Evolutionary conservation across 768 basidiomycete species (phyloP).

Genomic region (Kwoniella pini): DNA sequence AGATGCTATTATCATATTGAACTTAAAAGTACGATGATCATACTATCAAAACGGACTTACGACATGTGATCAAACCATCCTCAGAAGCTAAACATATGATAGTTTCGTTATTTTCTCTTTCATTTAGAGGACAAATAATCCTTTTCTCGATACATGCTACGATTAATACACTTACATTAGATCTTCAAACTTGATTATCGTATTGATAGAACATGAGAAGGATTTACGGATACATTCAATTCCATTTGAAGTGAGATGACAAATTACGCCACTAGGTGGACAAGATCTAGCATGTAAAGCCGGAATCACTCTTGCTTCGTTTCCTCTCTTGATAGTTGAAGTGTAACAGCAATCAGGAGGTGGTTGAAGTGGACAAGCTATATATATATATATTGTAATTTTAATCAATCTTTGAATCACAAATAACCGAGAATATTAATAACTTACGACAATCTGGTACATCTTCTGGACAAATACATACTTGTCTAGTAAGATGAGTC

Average conservation of each 20-base stretch:
- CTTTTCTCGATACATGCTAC: conserved; percentile 1
- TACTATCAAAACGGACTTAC: not conserved
- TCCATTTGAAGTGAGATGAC: not conserved
- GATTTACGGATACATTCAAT: conserved; percentile 3
- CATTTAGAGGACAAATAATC: not conserved
- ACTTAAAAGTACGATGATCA: no score
- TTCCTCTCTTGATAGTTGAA: not conserved
- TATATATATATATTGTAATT: no score
- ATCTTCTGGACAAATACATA: conserved; percentile 6
- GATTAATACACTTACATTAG: no score
- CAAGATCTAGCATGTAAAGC: conserved; percentile 4
- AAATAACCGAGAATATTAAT: not conserved
- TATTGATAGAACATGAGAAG: not conserved
- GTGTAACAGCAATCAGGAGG: conserved; percentile 1
- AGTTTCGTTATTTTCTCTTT: not conserved
- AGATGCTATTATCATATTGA: not conserved
- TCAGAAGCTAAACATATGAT: not conserved
- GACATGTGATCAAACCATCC: not conserved
- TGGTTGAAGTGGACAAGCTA: not conserved
- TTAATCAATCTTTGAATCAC: no score
- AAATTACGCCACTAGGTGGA: not conserved
- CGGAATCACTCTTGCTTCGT: not conserved
- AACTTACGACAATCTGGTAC: conserved; percentile 2
- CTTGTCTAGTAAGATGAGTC: not conserved
- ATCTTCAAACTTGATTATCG: no score